Percentiles rank a stretch among this genome's conserved stretches.
phyloP scores from a whole-genome alignment of 2,329 filamentous ascomycete genomes.

The Endothia cerciana region DNA sequence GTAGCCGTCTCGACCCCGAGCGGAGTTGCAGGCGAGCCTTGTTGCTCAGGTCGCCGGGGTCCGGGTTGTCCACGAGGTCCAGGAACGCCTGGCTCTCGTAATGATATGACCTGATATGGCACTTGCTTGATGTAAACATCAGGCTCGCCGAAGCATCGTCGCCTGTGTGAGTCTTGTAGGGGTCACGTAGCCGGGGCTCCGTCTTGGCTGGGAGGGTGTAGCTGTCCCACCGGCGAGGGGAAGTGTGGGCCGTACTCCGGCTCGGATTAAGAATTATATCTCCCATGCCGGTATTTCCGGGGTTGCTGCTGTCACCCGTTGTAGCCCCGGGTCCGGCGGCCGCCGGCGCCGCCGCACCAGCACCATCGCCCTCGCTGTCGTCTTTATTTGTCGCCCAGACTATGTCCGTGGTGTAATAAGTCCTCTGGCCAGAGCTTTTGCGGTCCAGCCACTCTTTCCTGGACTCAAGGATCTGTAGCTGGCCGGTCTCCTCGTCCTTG shows the following conservation, averaged over 20 bases:
- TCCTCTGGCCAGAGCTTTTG: conserved; percentile 62
- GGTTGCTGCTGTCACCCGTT: not conserved
- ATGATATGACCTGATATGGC: conserved; percentile 60
- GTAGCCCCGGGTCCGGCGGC: not conserved
- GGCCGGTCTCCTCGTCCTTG: conserved; percentile 60
- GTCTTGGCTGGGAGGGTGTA: conserved; percentile 37
- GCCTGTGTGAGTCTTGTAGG: conserved; percentile 52
- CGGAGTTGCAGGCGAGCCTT: conserved; percentile 52
- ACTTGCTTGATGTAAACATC: conserved; percentile 56
- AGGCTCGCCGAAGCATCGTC: conserved; percentile 46
- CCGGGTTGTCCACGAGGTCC: conserved; percentile 60
- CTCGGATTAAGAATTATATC: conserved; percentile 14
- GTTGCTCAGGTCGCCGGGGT: conserved; percentile 37
- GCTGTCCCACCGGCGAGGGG: conserved; percentile 32
- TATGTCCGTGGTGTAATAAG: conserved; percentile 66
- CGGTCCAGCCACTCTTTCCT: conserved; percentile 66
- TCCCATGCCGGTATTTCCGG: not conserved
- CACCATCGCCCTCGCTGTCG: not conserved
- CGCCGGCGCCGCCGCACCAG: not conserved
- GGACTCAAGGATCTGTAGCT: conserved; percentile 66
- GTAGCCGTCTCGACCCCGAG: conserved; percentile 46
- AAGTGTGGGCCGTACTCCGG: not conserved
- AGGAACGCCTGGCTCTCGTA: conserved; percentile 57
- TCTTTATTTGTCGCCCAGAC: conserved; percentile 40
- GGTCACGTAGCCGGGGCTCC: conserved; percentile 37